Evolutionary conservation across 2,329 filamentous ascomycete species (phyloP).

Genomic region (Sarocladium kiliense): DNA sequence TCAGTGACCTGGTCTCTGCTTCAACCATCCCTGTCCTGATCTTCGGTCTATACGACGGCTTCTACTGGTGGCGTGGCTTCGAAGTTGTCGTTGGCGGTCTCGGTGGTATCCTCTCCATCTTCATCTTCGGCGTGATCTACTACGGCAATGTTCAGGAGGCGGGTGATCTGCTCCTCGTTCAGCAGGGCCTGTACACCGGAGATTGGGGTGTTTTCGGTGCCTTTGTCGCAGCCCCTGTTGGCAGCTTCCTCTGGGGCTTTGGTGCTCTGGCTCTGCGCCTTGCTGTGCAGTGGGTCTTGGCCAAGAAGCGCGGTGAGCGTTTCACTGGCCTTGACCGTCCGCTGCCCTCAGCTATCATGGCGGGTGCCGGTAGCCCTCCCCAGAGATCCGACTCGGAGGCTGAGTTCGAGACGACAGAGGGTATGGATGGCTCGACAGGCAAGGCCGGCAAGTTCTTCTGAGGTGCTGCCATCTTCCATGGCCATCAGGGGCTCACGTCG

Average conservation of each 20-base stretch:
- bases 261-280: conserved; percentile 58
- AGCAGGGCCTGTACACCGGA: conserved; percentile 67
- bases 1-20: conserved; percentile 74
- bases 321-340: conserved; percentile 65
- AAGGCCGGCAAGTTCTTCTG: conserved; percentile 53
- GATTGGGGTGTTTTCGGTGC: conserved; percentile 83
- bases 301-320: conserved; percentile 51
- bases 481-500: too few species aligned
- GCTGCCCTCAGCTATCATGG: not conserved
- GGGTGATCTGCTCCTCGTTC: conserved; percentile 63
- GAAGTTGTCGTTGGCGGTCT: conserved; percentile 75
- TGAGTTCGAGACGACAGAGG: conserved; percentile 20
- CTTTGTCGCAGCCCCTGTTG: conserved; percentile 74
- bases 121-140: conserved; percentile 76
- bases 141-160: conserved; percentile 61
- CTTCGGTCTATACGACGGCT: conserved; percentile 63
- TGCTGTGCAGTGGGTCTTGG: conserved; percentile 48
- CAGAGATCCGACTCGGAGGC: conserved; percentile 15
- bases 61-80: conserved; percentile 75
- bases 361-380: not conserved
- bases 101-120: conserved; percentile 73
- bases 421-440: conserved; percentile 22
- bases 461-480: too few species aligned
- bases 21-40: conserved; percentile 70
- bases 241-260: conserved; percentile 67